Evolutionary conservation across 192 early-diverging fungal species (phyloP), one percentile per base, ranked within the genome.

Genomic region (Linnemannia exigua): DNA sequence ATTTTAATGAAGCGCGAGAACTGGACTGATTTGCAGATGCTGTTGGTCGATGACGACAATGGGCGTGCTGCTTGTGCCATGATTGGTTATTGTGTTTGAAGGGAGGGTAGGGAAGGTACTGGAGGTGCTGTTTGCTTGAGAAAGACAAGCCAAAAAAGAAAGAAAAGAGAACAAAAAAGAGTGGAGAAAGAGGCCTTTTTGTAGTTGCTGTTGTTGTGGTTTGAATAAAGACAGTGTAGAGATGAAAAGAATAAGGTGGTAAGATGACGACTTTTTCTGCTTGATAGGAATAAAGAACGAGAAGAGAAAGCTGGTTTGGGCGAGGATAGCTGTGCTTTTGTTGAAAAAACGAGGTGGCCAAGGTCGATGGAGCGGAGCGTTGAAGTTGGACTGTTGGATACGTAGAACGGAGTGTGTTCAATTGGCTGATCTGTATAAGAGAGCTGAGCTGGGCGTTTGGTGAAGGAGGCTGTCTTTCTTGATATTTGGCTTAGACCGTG

Each of bases 1-100:
- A 88, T 80, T 15, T 84, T 84, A n/a, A 84, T 76, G 25, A 84
- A 84, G 17, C 82, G 71, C 37, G 87, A 88, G 31, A 88, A 88
- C 72, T 88, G 87, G 31, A 88, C 87, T 0, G 87, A 88, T 79
- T 88, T 88, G 54, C 74, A 73, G 48, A 48, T 50, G 20, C 12
- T 20, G 71, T 75, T 70, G 54, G 17, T 66, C 16, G 74, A 76
- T 35, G 75, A 31, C n/a, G 75, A 66, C 67, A 76, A 68, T 35
- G 58, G 67, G 44, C 63, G 75, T 19, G 75, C 50, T 75, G 61
- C 37, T 37, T 66, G 58, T 66, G 75, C 67, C 75, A 76, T 76
- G 31, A 44, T n/a, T 68, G 47, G 8, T 67, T 7, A 25, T 7
- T 72, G 22, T 46, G 25, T 46, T 44, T 44, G 3, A 44, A 9